phyloP scores from a whole-genome alignment of 108 stramenopile genomes.

The Fistulifera solaris region DNA sequence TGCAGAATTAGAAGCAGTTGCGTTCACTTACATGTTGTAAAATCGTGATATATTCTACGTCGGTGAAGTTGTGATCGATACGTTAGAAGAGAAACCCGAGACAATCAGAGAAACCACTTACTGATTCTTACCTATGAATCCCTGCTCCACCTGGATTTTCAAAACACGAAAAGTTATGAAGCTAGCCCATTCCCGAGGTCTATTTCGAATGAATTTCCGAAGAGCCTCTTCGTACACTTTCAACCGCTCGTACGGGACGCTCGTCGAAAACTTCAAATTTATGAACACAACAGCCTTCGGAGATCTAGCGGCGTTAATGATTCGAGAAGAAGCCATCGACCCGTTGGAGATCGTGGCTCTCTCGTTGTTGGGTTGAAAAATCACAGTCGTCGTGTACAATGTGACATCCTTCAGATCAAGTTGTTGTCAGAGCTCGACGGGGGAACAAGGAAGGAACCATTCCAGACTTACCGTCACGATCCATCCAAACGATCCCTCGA shows the following conservation, averaged over 20 bases:
- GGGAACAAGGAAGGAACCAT: too few species aligned
- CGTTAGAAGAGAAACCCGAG: conserved; percentile 20
- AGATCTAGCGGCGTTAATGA: conserved; percentile 64
- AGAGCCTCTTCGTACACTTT: conserved; percentile 43
- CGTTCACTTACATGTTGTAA: background rate
- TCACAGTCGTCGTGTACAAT: conserved; percentile 58
- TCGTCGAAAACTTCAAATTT: conserved; percentile 47
- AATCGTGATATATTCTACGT: background rate
- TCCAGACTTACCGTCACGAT: conserved; percentile 24
- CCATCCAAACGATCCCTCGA: conserved; percentile 34
- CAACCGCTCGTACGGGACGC: conserved; percentile 34
- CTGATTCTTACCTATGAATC: conserved; percentile 46
- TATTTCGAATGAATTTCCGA: conserved; percentile 26
- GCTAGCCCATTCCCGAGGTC: conserved; percentile 52
- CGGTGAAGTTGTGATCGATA: background rate
- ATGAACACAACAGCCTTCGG: conserved; percentile 41
- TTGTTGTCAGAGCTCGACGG: too few species aligned
- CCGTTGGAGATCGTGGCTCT: conserved; percentile 59
- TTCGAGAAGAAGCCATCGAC: conserved; percentile 36
- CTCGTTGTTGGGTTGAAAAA: conserved; percentile 58
- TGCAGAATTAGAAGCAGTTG: conserved; percentile 9
- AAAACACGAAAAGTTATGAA: conserved; percentile 40
- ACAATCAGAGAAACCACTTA: conserved; percentile 24
- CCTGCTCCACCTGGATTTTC: conserved; percentile 43
- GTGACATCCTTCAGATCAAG: conserved; percentile 26